Base-by-base conservation (phyloP, 192 early-diverging fungal species). In the Linnemannia exigua region DNA sequence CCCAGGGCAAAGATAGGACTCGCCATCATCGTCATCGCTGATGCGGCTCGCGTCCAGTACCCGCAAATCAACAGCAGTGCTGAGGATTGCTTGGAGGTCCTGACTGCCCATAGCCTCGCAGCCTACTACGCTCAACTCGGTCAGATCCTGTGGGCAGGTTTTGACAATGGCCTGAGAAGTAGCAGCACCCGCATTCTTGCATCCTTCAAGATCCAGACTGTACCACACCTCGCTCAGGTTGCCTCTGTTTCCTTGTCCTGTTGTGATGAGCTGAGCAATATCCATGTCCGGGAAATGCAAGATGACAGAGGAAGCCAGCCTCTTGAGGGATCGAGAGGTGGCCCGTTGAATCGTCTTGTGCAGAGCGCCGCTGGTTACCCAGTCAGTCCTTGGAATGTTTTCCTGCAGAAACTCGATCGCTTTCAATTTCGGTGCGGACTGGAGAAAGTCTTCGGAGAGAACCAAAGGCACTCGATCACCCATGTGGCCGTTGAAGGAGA, bases 401-500 rank as follows among this genome's bases (percentile, higher is more conserved):
- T 63, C 58, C 28, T 63, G 58, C 28, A 63, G 11, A 12, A 63
- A 63, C 14, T 63, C 58, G 22, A 63, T 31, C 9, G 28, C 28
- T 15, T 22, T 63, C 28, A 63, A 31, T 25, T 31, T n/a, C 28
- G 58, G 58, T 31, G 58, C 58, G 28, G 58, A 63, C 31, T 25
- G 58, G 58, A 63, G 58, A 63, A 63, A 63, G 25, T 63, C 58
- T 15, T 63, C 58, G 1, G 58, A 63, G 28, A 63, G 58, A 63
- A 63, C 58, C 58, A 63, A 12, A 25, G 58, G 58, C 3, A 31
- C 58, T 16, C 28, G 28, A 22, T 63, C 58, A 12, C 58, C 28
- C 58, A 63, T 63, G 58, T 63, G 58, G 0, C 58, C 58, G 28
- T 63, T 63, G 58, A 63, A 63, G 28, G 58, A 63, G 28, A 63